Conservation (phyloP, 257 asterid species). For the Schizonepeta tenuifolia region DNA sequence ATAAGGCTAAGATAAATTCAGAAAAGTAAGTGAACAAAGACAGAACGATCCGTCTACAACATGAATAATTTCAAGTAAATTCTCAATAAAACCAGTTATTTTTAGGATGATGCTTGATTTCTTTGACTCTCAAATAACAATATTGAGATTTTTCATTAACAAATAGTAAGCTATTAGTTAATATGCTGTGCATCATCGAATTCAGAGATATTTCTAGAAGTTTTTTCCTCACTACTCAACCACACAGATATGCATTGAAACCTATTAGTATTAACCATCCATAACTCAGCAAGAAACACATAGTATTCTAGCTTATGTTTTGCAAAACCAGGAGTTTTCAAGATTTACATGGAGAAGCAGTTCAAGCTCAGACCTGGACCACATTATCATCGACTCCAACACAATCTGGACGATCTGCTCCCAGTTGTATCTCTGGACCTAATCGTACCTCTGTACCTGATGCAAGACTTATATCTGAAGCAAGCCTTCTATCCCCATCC, state of each 20-base stretch:
- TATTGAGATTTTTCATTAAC: not conserved
- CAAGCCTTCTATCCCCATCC: slow-evolving; percentile 47
- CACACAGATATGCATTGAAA: not conserved
- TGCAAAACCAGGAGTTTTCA: not conserved
- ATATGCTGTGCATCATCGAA: slow-evolving; percentile 5
- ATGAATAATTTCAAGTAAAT: slow-evolving; percentile 8
- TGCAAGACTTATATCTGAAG: slow-evolving; percentile 48
- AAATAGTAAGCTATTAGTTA: not conserved
- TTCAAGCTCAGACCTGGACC: slow-evolving; percentile 50
- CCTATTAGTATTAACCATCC: not conserved
- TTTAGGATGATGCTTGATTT: not conserved
- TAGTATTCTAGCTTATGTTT: slow-evolving; percentile 11
- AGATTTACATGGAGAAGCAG: slow-evolving; percentile 22
- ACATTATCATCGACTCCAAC: slow-evolving; percentile 44
- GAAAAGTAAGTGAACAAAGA: not conserved
- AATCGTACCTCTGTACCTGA: slow-evolving; percentile 49
- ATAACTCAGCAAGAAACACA: not conserved
- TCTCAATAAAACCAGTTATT: not conserved
- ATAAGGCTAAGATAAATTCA: slow-evolving; percentile 23
- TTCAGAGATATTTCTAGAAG: not conserved
- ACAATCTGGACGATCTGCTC: slow-evolving; percentile 36
- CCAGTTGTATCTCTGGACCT: slow-evolving; percentile 46
- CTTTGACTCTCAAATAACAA: not conserved
- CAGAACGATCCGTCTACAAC: not conserved
- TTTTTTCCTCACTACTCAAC: slow-evolving; percentile 10